These are phyloP conservation scores for Cajanus cajan DNA, from an alignment of 306 rosid species.

Conservation along the genomic window DNA sequence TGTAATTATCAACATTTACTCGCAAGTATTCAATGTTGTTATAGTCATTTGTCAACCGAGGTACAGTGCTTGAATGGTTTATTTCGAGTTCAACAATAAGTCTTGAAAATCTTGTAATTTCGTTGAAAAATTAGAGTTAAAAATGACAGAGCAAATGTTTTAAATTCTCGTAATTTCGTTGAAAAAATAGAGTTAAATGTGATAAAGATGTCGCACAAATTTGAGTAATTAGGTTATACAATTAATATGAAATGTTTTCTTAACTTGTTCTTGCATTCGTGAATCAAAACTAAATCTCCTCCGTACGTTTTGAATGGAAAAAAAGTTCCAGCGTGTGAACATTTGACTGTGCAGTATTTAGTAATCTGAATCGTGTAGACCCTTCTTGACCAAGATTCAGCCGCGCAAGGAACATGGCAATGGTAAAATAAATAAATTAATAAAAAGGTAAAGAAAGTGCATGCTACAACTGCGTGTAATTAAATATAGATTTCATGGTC, in stretches of 20 bases:
- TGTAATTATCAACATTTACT: no score
- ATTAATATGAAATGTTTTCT: neutral
- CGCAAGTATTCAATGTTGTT: neutral
- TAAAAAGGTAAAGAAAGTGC: neutral
- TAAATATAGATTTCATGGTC: neutral
- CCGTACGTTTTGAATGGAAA: neutral
- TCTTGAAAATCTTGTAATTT: neutral
- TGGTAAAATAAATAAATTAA: neutral
- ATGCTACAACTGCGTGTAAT: neutral
- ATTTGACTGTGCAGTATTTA: neutral
- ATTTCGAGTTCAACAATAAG: neutral
- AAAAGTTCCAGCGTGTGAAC: neutral
- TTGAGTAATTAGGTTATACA: neutral
- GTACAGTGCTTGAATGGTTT: neutral
- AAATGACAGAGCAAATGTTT: no score
- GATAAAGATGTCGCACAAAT: neutral
- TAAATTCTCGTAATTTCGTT: no score
- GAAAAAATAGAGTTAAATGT: neutral
- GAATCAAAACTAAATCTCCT: neutral
- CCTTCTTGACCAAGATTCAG: neutral
- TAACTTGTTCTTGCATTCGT: neutral
- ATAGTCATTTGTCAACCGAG: neutral
- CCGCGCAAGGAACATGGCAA: neutral
- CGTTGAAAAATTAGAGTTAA: neutral
- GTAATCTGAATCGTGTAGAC: neutral